Evolutionary conservation across 352 stramenopile genomes (phyloP).

Genomic region (Phytopythium vexans): DNA sequence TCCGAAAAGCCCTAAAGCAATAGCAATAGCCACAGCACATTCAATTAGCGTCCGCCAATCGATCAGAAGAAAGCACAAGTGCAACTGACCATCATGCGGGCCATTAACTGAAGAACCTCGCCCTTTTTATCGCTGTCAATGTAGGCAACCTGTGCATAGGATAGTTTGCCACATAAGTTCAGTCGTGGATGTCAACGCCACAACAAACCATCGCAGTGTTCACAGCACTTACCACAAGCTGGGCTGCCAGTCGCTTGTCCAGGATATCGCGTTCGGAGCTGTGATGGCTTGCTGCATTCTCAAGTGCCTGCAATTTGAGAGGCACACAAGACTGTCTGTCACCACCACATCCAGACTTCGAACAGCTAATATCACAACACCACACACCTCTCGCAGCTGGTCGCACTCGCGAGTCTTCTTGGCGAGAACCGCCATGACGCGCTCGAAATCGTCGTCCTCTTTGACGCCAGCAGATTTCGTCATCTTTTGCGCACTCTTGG

Average conservation of each 20-base stretch:
- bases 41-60: background rate
- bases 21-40: no score
- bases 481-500: slow-evolving; percentile 6
- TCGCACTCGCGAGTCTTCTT: slow-evolving; percentile 72
- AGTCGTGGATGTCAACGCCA: background rate
- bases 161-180: background rate
- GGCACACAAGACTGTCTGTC: background rate
- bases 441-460: slow-evolving; percentile 41
- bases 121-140: slow-evolving; percentile 66
- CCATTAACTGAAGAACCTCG: slow-evolving; percentile 69
- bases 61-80: background rate
- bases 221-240: slow-evolving; percentile 48
- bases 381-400: slow-evolving; percentile 66
- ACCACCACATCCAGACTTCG: background rate
- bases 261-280: slow-evolving; percentile 53
- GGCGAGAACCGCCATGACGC: slow-evolving; percentile 45
- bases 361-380: slow-evolving; percentile 13
- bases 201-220: background rate
- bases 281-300: slow-evolving; percentile 55
- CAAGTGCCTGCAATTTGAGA: slow-evolving; percentile 33
- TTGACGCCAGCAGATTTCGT: slow-evolving; percentile 1
- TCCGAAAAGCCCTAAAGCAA: slow-evolving; percentile 48
- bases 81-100: slow-evolving; percentile 58
- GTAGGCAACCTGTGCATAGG: slow-evolving; percentile 50
- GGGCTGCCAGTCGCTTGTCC: slow-evolving; percentile 65